Evolutionary conservation across 2,329 filamentous ascomycete species (phyloP).

Genomic region (Byssoonygena ceratinophila): DNA sequence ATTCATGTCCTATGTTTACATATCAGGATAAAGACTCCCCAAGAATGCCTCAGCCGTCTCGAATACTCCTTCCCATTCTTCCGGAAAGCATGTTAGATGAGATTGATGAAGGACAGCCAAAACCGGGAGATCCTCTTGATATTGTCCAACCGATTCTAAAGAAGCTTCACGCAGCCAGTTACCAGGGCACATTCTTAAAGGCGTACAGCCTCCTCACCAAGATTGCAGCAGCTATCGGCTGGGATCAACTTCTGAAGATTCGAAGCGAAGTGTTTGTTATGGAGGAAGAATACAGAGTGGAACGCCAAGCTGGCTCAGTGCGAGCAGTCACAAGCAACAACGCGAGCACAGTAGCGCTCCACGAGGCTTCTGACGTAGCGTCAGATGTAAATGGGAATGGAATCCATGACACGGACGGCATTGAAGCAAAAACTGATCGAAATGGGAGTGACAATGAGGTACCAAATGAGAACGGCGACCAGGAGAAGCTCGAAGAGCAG

Average conservation of each 20-base stretch:
- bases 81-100: conserved; percentile 87
- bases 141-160: conserved; percentile 77
- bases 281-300: conserved; percentile 95
- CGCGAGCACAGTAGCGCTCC: conserved; percentile 68
- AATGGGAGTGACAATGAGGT: conserved; percentile 24
- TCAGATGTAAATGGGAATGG: conserved; percentile 30
- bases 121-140: conserved; percentile 65
- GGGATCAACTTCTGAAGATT: conserved; percentile 91
- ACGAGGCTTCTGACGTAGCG: conserved; percentile 50
- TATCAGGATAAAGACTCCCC: conserved; percentile 98
- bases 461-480: conserved; percentile 22
- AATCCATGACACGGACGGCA: conserved; percentile 18
- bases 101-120: conserved; percentile 75
- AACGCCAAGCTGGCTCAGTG: conserved; percentile 42
- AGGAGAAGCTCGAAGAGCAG: conserved; percentile 15
- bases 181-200: conserved; percentile 91
- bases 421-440: conserved; percentile 16
- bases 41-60: conserved; percentile 82
- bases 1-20: conserved; percentile 99
- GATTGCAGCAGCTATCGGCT: conserved; percentile 92
- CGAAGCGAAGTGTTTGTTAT: conserved; percentile 97
- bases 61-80: conserved; percentile 75
- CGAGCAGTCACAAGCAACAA: conserved; percentile 49
- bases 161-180: conserved; percentile 74
- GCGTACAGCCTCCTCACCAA: conserved; percentile 91